phyloP scores from a whole-genome alignment of 2,329 filamentous ascomycete species.

The Colletotrichum coccodes region DNA sequence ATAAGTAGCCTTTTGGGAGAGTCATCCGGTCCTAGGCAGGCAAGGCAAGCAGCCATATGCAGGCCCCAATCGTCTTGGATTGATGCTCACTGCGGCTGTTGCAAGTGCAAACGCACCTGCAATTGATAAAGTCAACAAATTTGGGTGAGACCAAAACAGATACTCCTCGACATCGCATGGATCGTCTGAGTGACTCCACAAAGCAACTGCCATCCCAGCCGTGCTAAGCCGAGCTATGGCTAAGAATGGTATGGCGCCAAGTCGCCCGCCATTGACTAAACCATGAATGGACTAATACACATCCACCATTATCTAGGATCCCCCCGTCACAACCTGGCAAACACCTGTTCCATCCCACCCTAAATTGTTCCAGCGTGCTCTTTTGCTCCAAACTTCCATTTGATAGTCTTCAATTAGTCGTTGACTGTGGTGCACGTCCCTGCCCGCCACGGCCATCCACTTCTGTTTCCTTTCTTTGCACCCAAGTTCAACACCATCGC shows the following conservation, averaged over 20 bases:
- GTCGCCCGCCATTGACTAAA: background rate
- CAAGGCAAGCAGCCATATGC: background rate
- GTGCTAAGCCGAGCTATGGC: background rate
- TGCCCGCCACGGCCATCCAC: background rate
- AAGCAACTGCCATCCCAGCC: background rate
- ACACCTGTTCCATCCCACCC: constrained; percentile 3
- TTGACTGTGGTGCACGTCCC: background rate
- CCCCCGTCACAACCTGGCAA: background rate
- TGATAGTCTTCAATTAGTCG: background rate
- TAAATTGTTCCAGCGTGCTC: background rate
- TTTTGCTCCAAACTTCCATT: background rate
- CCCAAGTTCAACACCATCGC: background rate
- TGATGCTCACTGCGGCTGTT: background rate
- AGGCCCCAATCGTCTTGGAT: background rate
- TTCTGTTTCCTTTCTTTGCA: background rate
- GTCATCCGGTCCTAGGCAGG: background rate
- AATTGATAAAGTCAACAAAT: background rate
- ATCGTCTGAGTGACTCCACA: background rate
- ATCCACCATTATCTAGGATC: background rate
- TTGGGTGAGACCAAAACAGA: background rate
- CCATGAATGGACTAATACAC: background rate
- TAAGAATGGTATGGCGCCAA: background rate
- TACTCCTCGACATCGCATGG: background rate
- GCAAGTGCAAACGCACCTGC: background rate
- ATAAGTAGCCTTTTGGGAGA: background rate